Conservation (phyloP, 306 rosid species). For the Morella rubra region DNA sequence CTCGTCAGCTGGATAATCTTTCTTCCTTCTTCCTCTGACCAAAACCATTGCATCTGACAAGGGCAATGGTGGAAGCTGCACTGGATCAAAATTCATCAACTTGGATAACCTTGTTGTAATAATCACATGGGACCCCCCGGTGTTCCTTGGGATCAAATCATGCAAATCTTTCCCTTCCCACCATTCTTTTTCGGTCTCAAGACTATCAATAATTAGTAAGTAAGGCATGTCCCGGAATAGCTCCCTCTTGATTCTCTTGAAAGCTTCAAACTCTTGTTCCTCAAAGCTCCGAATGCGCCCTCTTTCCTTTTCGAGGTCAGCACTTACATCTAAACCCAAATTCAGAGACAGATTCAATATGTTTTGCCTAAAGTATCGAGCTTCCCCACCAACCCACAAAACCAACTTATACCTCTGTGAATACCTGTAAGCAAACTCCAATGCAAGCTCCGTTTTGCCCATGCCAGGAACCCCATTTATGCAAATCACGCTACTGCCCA, state of each 20-base stretch:
- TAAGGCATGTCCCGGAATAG: conserved; percentile 76
- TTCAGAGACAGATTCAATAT: conserved; percentile 63
- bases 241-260: conserved; percentile 83
- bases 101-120: conserved; percentile 64
- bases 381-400: conserved; percentile 89
- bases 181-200: conserved; percentile 81
- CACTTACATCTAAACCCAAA: conserved; percentile 77
- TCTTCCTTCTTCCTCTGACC: conserved; percentile 69
- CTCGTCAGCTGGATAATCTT: conserved; percentile 61
- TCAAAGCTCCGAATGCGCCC: conserved; percentile 80
- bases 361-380: conserved; percentile 71
- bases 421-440: conserved; percentile 73
- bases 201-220: conserved; percentile 79
- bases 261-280: conserved; percentile 86
- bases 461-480: conserved; percentile 74
- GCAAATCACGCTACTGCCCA: conserved; percentile 62
- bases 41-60: conserved; percentile 67
- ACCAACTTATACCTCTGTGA: conserved; percentile 80
- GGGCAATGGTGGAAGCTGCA: conserved; percentile 65
- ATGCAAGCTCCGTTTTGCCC: conserved; percentile 82
- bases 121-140: conserved; percentile 78
- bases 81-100: conserved; percentile 58
- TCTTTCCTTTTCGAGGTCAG: conserved; percentile 69
- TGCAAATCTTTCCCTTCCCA: conserved; percentile 78
- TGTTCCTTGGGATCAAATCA: conserved; percentile 78